These are phyloP conservation scores for Fraxinus sp. DNA, from an alignment of 305 asterid species.

Conservation along the genomic window DNA sequence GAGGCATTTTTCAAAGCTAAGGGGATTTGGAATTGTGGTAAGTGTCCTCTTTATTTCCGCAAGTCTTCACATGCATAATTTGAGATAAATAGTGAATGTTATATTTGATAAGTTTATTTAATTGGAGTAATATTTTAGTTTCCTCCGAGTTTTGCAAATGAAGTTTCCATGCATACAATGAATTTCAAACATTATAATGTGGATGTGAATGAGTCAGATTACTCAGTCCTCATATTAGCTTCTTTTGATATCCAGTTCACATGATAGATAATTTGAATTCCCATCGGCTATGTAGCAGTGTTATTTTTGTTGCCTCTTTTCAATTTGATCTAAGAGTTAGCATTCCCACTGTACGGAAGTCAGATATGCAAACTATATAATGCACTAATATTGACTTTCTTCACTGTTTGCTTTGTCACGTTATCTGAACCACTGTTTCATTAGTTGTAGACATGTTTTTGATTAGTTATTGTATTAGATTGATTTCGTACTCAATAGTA, in stretches of 20 bases:
- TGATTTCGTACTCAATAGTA: neutral
- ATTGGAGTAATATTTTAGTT: neutral
- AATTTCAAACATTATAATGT: neutral
- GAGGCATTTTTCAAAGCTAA: conserved; percentile 87
- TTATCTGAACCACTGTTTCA: neutral
- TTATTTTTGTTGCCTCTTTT: neutral
- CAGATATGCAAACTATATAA: neutral
- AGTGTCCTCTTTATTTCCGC: conserved; percentile 22
- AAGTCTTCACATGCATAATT: neutral
- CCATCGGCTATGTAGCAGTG: neutral
- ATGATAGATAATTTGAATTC: neutral
- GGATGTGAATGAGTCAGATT: neutral
- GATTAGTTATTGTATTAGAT: neutral
- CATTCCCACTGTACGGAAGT: neutral
- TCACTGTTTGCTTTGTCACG: neutral
- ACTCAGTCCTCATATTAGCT: neutral
- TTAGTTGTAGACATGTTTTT: neutral
- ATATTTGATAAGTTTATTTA: neutral
- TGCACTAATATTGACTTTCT: neutral
- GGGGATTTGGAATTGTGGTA: conserved; percentile 99
- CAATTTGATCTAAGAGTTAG: neutral
- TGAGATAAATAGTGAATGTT: neutral
- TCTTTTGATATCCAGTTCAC: neutral
- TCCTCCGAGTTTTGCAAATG: neutral
- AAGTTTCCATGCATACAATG: neutral